These are phyloP conservation scores for Pseudogymnoascus sp. DNA, from an alignment of 2,329 filamentous ascomycete species.

Conservation along the genomic window DNA sequence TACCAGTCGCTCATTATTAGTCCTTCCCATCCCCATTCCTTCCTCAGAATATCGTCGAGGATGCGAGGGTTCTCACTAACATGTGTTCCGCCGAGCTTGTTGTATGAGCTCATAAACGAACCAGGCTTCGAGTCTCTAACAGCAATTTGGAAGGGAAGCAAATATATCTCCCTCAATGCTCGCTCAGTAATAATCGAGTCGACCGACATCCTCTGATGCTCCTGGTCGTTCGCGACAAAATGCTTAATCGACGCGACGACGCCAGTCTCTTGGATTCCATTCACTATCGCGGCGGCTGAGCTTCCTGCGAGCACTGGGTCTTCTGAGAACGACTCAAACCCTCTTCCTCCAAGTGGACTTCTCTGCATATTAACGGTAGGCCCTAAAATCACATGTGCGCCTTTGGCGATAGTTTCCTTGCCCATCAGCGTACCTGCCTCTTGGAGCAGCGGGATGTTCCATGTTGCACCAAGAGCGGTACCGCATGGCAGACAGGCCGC, in stretches of 20 bases:
- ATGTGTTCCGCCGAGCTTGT: slow-evolving; percentile 50
- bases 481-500: slow-evolving; percentile 36
- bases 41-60: slow-evolving; percentile 43
- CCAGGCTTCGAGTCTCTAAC: slow-evolving; percentile 39
- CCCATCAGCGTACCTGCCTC: slow-evolving; percentile 47
- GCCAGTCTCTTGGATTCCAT: slow-evolving; percentile 35
- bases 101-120: slow-evolving; percentile 54
- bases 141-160: slow-evolving; percentile 39
- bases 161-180: slow-evolving; percentile 36
- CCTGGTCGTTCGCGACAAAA: slow-evolving; percentile 38
- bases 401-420: slow-evolving; percentile 58
- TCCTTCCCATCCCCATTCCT: slow-evolving; percentile 52
- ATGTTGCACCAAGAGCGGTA: slow-evolving; percentile 51
- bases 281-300: slow-evolving; percentile 35
- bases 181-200: slow-evolving; percentile 30
- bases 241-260: slow-evolving; percentile 40
- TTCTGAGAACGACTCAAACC: slow-evolving; percentile 42
- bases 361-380: slow-evolving; percentile 49
- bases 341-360: slow-evolving; percentile 39
- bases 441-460: slow-evolving; percentile 56
- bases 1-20: slow-evolving; percentile 55
- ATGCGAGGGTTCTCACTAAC: slow-evolving; percentile 48
- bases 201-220: slow-evolving; percentile 30
- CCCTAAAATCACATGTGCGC: slow-evolving; percentile 62
- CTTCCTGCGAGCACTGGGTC: slow-evolving; percentile 40